These are phyloP conservation scores for Apiospora arundinis DNA, from an alignment of 2,329 filamentous ascomycete species.

Conservation along the genomic window DNA sequence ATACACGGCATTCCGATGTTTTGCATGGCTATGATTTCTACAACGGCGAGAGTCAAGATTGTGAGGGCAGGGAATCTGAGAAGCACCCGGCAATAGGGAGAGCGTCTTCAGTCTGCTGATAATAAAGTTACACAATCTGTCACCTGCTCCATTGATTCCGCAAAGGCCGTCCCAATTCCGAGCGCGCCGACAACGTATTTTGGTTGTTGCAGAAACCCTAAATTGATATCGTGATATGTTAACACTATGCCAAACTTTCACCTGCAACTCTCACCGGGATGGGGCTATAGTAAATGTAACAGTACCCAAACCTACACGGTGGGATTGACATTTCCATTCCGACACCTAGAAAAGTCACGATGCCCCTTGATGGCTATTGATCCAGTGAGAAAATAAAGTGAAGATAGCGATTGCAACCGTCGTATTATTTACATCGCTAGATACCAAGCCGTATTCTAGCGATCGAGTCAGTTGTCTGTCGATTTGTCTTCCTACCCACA, in stretches of 20 bases:
- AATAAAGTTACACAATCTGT: conserved; percentile 2
- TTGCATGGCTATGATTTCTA: conserved; percentile 1
- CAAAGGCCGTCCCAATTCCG: background rate
- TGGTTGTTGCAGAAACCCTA: background rate
- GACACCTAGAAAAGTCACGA: background rate
- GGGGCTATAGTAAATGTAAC: background rate
- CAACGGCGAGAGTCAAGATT: background rate
- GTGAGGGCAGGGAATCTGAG: background rate
- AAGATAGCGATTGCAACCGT: background rate
- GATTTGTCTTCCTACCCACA: background rate
- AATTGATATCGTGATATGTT: background rate
- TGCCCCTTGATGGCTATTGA: background rate
- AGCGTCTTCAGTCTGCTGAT: background rate
- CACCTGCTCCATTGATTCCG: background rate
- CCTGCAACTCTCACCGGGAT: background rate
- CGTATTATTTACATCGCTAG: background rate
- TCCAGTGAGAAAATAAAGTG: background rate
- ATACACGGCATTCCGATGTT: conserved; percentile 7
- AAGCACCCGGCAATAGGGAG: background rate
- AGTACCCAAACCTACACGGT: background rate
- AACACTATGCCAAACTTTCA: too few species aligned
- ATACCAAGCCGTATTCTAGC: background rate
- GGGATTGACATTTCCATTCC: background rate
- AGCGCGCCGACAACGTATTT: background rate
- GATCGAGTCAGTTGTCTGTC: background rate